A percentile compares a stretch with the other conserved stretches of the same genome.
These are phyloP conservation scores for Royoungia palumana DNA, from an alignment of 768 basidiomycete species.

Conservation along the genomic window DNA sequence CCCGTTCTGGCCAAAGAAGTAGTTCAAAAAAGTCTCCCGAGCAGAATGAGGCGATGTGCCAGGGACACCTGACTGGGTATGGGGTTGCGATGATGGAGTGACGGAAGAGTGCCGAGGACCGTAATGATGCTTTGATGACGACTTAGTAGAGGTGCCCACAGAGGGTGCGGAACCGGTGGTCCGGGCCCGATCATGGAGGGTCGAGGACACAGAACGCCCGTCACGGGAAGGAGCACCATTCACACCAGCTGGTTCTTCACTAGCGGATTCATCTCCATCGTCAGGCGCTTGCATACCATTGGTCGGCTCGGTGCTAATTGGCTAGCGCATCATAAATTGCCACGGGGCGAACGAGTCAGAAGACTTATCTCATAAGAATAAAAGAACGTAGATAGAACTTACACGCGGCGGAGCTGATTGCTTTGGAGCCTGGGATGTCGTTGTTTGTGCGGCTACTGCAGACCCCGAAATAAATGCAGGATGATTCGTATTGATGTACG, in stretches of 20 bases:
- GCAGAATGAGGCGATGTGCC: conserved; percentile 52
- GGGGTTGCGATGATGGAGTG: conserved; percentile 30
- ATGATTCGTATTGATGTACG: conserved; percentile 99
- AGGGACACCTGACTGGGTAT: conserved; percentile 32
- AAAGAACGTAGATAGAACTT: conserved; percentile 24
- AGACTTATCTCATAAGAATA: conserved; percentile 3
- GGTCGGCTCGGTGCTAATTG: conserved; percentile 58
- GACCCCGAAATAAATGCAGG: conserved; percentile 88
- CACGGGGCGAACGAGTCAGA: conserved; percentile 15
- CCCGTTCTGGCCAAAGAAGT: conserved; percentile 94
- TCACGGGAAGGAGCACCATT: conserved; percentile 55
- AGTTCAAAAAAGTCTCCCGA: conserved; percentile 91
- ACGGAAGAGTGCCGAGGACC: conserved; percentile 35
- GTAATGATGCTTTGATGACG: conserved; percentile 27
- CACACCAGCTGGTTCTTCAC: conserved; percentile 51
- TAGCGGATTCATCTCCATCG: conserved; percentile 63
- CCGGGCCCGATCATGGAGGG: conserved; percentile 71
- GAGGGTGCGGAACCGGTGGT: conserved; percentile 37
- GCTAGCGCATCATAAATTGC: conserved; percentile 38
- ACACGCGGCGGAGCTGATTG: conserved; percentile 52
- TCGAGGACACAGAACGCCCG: conserved; percentile 72
- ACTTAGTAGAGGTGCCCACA: conserved; percentile 23
- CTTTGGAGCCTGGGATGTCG: conserved; percentile 39
- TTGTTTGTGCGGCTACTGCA: conserved; percentile 54
- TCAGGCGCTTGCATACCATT: conserved; percentile 51